Evolutionary conservation across 805 yeast species (phyloP), one percentile per base, ranked within the genome.

Genomic region (Saccharomycopsis synnaedendra): DNA sequence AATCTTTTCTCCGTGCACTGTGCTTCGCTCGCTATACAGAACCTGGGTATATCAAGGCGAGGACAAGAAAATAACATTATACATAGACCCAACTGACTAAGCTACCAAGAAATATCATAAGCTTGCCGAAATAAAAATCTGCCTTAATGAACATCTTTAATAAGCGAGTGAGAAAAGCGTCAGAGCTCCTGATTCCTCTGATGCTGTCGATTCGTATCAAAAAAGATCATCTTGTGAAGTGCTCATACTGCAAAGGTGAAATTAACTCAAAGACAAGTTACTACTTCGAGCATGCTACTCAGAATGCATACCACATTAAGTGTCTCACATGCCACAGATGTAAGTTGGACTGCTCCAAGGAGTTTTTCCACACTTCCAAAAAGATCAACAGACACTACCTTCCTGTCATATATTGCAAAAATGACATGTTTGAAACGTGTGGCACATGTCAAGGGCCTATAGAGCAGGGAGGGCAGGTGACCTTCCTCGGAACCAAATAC

Each of bases 401-500:
- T 5, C 53, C 53, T 4, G 44, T 43, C n/a, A 47, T 50, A 19
- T 50, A 47, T 43, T 50, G 53, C 38, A 50, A 48, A 39, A 50
- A 47, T 28, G 53, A 50, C 34, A 50, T 50, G 53, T 42, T 35
- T 30, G 48, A 48, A 31, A 47, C 38, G 3, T 50, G 53, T 35
- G 30, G 30, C 19, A 19, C 9, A 5, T 50, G 53, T 32, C 42
- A 41, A 5, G 43, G 36, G 32, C 39, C 53, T 8, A 47, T 50
- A 11, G 51, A 47, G 28, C 32, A 42, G 4, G 51, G 51, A 3
- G 51, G 51, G 32, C 34, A 46, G 10, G 51, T 50, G 33, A 50
- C 53, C 6, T 47, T 41, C 36, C 35, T 47, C n/a, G 51, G 46
- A 4, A 35, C 41, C 38, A 50, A 50, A 35, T 50, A 44, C 33